These are phyloP conservation scores for Xylaria sp. DNA, from an alignment of 2,329 filamentous ascomycete genomes.

Conservation along the genomic window DNA sequence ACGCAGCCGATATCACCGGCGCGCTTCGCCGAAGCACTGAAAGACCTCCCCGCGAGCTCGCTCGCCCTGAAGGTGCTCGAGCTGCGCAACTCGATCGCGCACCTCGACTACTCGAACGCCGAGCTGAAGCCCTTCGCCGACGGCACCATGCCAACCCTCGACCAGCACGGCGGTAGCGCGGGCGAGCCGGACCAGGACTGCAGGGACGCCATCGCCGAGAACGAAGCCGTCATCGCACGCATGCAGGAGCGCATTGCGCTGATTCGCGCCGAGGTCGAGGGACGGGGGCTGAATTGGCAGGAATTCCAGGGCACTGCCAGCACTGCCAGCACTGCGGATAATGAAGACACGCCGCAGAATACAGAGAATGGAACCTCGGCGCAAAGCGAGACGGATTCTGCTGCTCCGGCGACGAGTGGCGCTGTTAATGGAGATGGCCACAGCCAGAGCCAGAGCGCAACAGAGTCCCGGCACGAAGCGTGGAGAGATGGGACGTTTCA, in stretches of 20 bases:
- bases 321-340: slow-evolving; percentile 50
- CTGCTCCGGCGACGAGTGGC: slow-evolving; percentile 27
- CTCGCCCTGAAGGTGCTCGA: slow-evolving; percentile 81
- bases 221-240: slow-evolving; percentile 73
- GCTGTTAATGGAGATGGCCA: slow-evolving; percentile 44
- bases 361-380: background rate
- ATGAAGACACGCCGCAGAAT: slow-evolving; percentile 44
- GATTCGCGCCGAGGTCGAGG: slow-evolving; percentile 72
- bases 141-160: slow-evolving; percentile 53
- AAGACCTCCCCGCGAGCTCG: slow-evolving; percentile 71
- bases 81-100: slow-evolving; percentile 77
- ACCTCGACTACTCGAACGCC: slow-evolving; percentile 79
- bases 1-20: slow-evolving; percentile 69
- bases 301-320: slow-evolving; percentile 61
- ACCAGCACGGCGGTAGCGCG: slow-evolving; percentile 39
- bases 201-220: slow-evolving; percentile 78
- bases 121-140: slow-evolving; percentile 77
- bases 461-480: slow-evolving; percentile 53
- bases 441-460: slow-evolving; percentile 11
- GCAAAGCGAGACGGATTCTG: slow-evolving; percentile 7
- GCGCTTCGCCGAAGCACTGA: slow-evolving; percentile 74
- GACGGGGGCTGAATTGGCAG: slow-evolving; percentile 65
- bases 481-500: slow-evolving; percentile 74
- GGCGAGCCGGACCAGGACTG: slow-evolving; percentile 72
- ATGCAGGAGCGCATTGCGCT: slow-evolving; percentile 74